These are phyloP conservation scores for Fomitopsis palustris DNA, from an alignment of 1,284 basidiomycete species.

Conservation along the genomic window DNA sequence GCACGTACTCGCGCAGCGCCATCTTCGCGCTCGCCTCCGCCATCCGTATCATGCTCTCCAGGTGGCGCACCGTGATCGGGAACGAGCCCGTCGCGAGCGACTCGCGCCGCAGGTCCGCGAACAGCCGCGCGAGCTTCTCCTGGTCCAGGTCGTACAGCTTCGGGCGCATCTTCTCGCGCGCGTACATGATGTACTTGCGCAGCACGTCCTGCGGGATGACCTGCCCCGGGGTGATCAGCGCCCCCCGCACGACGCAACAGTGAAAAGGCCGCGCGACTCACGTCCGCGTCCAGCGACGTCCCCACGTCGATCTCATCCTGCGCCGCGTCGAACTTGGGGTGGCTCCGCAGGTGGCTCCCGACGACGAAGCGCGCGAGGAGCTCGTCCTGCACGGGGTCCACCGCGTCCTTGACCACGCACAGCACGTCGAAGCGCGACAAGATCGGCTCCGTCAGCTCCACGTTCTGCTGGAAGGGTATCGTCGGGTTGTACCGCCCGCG, in stretches of 20 bases:
- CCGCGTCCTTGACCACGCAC: conserved; percentile 97
- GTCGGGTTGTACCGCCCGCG: conserved; percentile 97
- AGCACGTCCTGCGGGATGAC: conserved; percentile 96
- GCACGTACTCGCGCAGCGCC: conserved; percentile 94
- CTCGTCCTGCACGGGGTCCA: conserved; percentile 97
- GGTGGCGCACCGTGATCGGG: conserved; percentile 96
- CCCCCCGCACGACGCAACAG: conserved; percentile 1
- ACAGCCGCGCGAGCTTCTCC: conserved; percentile 92
- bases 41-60: conserved; percentile 99
- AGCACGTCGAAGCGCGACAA: conserved; percentile 98
- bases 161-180: conserved; percentile 88
- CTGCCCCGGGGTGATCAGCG: conserved; percentile 40
- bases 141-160: conserved; percentile 95
- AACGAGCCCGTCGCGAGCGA: conserved; percentile 96
- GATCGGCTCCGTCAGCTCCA: conserved; percentile 98
- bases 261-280: conserved; percentile 37
- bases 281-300: conserved; percentile 89
- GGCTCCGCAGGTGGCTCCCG: conserved; percentile 90
- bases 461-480: conserved; percentile 97
- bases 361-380: conserved; percentile 96
- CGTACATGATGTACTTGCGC: conserved; percentile 99
- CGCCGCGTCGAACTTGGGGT: conserved; percentile 88
- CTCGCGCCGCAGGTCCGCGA: conserved; percentile 95
- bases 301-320: conserved; percentile 87
- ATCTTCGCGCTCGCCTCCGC: conserved; percentile 98